A percentile compares a stretch with the other conserved stretches of the same genome.
phyloP scores from a whole-genome alignment of 495 filamentous ascomycete species.

The Saxispiralis lemnorum region DNA sequence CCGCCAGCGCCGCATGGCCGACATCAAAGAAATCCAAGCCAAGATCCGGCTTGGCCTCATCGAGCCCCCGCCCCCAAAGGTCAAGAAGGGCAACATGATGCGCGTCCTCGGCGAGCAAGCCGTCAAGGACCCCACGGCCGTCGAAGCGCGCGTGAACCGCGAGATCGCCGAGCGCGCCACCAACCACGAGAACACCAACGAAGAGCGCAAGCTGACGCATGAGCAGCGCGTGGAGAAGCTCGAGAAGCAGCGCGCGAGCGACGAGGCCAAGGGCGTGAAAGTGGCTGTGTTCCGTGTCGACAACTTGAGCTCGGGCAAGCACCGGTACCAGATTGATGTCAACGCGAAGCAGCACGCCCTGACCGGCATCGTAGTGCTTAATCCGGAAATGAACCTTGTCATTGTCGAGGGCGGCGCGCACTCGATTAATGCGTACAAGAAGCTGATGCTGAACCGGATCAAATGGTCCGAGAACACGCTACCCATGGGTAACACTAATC shows the following conservation, averaged over 20 bases:
- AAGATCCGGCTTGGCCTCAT: constrained; percentile 84
- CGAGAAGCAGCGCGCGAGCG: constrained; percentile 63
- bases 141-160: constrained; percentile 79
- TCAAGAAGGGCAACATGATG: constrained; percentile 93
- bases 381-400: constrained; percentile 72
- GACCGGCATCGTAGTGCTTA: constrained; percentile 73
- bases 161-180: constrained; percentile 74
- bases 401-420: constrained; percentile 81
- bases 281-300: constrained; percentile 77
- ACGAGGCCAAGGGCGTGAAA: constrained; percentile 67
- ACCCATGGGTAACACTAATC: constrained; percentile 43
- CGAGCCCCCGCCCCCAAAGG: constrained; percentile 77
- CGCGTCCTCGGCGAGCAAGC: constrained; percentile 92
- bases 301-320: constrained; percentile 70
- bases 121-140: constrained; percentile 91
- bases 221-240: constrained; percentile 80
- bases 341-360: constrained; percentile 78
- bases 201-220: constrained; percentile 77
- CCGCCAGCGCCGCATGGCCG: constrained; percentile 74
- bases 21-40: constrained; percentile 86
- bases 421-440: constrained; percentile 64
- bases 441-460: constrained; percentile 80
- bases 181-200: constrained; percentile 61
- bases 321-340: constrained; percentile 79
- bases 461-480: constrained; percentile 82